Evolutionary conservation across 371 early-diverging fungal genomes (phyloP).

Genomic region (Syncephalastrum sp.): DNA sequence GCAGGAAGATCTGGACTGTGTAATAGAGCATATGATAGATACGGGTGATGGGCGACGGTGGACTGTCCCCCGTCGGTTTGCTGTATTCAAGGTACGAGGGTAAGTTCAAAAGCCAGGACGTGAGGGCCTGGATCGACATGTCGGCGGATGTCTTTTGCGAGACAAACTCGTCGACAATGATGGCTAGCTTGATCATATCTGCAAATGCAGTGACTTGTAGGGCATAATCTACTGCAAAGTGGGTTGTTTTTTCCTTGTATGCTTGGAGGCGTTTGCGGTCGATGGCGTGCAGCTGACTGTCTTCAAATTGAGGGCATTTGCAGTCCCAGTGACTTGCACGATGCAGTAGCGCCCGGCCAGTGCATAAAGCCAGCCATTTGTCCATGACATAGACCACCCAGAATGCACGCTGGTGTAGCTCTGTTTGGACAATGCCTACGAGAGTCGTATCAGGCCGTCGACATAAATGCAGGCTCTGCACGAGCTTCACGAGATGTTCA

Average conservation of each 20-base stretch:
- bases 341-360: conserved; percentile 9
- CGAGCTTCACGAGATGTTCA: not conserved
- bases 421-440: conserved; percentile 18
- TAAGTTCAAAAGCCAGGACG: conserved; percentile 38
- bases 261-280: conserved; percentile 9
- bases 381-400: conserved; percentile 43
- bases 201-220: conserved; percentile 21
- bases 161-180: no score
- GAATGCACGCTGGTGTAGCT: conserved; percentile 39
- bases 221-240: not conserved
- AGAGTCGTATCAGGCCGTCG: conserved; percentile 11
- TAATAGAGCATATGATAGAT: conserved; percentile 45
- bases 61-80: conserved; percentile 13
- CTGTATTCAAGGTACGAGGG: conserved; percentile 39
- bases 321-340: conserved; percentile 16
- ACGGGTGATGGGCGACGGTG: conserved; percentile 33
- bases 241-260: not conserved
- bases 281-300: conserved; percentile 31
- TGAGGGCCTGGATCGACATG: conserved; percentile 14
- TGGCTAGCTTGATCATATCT: conserved; percentile 35
- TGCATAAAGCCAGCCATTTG: conserved; percentile 34
- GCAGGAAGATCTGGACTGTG: conserved; percentile 35
- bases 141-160: conserved; percentile 4
- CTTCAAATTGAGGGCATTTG: conserved; percentile 41
- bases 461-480: conserved; percentile 5